Base-by-base conservation (phyloP, 805 yeast species). In the Lipomyces sp. region DNA sequence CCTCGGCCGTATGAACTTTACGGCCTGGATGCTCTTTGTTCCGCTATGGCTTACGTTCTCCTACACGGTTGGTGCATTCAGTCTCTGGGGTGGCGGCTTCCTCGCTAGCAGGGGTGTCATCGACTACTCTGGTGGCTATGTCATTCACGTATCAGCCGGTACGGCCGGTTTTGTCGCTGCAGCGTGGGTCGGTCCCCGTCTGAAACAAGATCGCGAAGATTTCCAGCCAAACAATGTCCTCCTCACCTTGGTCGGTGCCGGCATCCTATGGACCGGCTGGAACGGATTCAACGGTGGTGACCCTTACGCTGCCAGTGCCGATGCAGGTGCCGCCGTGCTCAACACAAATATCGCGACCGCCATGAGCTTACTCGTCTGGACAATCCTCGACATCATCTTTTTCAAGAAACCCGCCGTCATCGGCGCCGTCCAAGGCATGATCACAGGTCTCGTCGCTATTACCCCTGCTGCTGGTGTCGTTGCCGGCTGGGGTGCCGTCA, bases 261-360 rank as follows among this genome's bases (percentile, higher is more conserved):
- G 90, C 8, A 90, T 94, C 82, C 84, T 93, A 73, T 93, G 97
- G 97, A 92, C 93, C 74, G 98, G 98, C 50, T 94, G 98, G 98
- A 91, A 92, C 75, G 97, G 97, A 50, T 94, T 94, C 86, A 94
- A 94, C 84, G 97, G 97, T 79, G 97, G 98, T 74, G 91, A 97
- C 61, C 90, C 97, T 60, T 97, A 97, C 78, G 89, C 91, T 76
- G 90, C 97, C 42, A 80, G 93, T 68, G 87, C 94, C 77, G 88
- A 97, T 81, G 94, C 97, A 65, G 91, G 92, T 90, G 92, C 92
- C 82, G 97, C 98, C 50, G 86, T 89, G 77, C 89, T 89, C 75
- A 92, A 90, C 85, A 93, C 98, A 75, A 92, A 93, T 80, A 77
- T 93, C 73, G 97, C 97, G 63, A 98, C 98, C 67, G 87, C 97